Percentiles rank a stretch among this genome's conserved stretches.
These are phyloP conservation scores for Sungouiella thailandica DNA, from an alignment of 805 yeast genomes.

Conservation along the genomic window DNA sequence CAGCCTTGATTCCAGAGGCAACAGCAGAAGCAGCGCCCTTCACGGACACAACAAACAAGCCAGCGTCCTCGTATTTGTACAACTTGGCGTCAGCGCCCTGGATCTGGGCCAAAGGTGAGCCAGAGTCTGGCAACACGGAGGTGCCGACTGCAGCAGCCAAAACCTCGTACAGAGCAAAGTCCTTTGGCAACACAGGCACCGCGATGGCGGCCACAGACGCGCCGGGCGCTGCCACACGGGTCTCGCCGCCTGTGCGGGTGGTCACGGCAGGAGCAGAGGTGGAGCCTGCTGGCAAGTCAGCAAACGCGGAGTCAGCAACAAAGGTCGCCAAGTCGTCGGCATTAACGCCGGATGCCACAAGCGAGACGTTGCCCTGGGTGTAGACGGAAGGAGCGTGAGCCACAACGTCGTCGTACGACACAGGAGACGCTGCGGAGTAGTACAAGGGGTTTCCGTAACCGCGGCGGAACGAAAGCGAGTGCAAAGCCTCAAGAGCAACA, in stretches of 20 bases:
- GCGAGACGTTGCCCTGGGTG: conserved; percentile 64
- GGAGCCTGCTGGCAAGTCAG: conserved; percentile 58
- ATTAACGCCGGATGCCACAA: conserved; percentile 70
- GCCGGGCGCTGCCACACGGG: conserved; percentile 61
- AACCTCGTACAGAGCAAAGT: conserved; percentile 63
- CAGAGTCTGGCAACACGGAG: conserved; percentile 51
- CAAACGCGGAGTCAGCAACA: conserved; percentile 60
- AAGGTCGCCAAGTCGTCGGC: conserved; percentile 65
- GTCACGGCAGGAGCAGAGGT: conserved; percentile 36
- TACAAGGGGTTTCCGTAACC: conserved; percentile 84
- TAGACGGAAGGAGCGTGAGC: conserved; percentile 63
- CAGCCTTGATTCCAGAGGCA: conserved; percentile 54
- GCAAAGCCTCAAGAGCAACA: conserved; percentile 73
- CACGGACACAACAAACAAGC: conserved; percentile 70
- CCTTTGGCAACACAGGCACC: conserved; percentile 63
- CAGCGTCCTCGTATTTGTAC: conserved; percentile 69
- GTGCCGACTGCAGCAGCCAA: conserved; percentile 65
- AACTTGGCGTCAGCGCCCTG: conserved; percentile 50
- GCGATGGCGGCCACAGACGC: conserved; percentile 75
- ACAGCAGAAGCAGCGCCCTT: conserved; percentile 58
- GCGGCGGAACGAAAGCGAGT: conserved; percentile 73
- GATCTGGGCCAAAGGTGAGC: conserved; percentile 44
- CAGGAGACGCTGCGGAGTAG: conserved; percentile 58
- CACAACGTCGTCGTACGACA: conserved; percentile 59
- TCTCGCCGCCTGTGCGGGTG: conserved; percentile 56